Base-by-base conservation (phyloP, 371 early-diverging fungal genomes). In the Lichtheimia corymbifera region DNA sequence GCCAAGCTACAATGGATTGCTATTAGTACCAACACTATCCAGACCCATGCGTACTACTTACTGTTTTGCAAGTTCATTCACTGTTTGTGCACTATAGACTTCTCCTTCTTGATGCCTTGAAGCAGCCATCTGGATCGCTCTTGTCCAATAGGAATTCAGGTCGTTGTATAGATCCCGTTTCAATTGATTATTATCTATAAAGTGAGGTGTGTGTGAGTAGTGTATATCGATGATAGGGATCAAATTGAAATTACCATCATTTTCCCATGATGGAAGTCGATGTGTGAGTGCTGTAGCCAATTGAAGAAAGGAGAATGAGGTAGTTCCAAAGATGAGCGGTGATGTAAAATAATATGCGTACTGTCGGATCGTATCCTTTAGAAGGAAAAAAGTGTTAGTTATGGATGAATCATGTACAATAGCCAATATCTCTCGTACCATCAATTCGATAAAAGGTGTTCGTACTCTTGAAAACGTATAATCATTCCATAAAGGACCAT, bases 401-500 rank as follows among this genome's bases (percentile, higher is more conserved):
- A 22, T 47, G 11, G 47, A 2, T 11, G 27, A 12, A 27, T 43
- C 15, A n/a, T 22, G 22, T 22, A 4, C 35, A 14, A 28, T 14
- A 22, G 47, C 9, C n/a, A 12, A 53, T 42, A 13, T 27, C 35
- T 44, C 22, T 68, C 74, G 61, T 83, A 85, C 86, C 53, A 81
- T 79, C 40, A 93, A 75, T 55, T 94, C 94, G 4, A 77, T 67
- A 20, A 96, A 73, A 14, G 82, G 79, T 35, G 91, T 89, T 62
- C 88, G 79, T 47, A 96, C 92, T 64, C 98, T 82, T 67, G 92
- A 89, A 72, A 88, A 96, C 12, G 94, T 86, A 74, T 97, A 97
- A 69, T 92, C 92, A 67, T 93, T 91, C 54, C 84, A 77, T 18
- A 85, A 85, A 15, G 91, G 89, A 6, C 95, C 96, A 59, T 85